phyloP scores from a whole-genome alignment of 306 rosid genomes.

The Phaseolus lunatus region DNA sequence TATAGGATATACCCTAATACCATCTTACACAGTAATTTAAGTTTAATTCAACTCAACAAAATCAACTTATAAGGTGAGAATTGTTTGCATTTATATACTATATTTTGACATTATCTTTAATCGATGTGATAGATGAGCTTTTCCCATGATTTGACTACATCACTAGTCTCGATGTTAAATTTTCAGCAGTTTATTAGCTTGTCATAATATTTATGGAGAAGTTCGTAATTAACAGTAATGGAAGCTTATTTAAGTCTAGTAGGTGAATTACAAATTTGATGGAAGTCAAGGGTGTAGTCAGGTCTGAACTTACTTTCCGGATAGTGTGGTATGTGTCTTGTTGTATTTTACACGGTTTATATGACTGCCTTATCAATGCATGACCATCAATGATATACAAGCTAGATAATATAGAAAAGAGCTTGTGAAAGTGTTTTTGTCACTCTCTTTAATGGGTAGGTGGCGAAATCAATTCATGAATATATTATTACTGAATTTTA shows the following conservation, averaged over 20 bases:
- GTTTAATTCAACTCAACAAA: no score
- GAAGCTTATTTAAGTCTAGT: conserved; percentile 39
- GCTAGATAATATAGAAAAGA: conserved; percentile 25
- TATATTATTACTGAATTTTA: conserved; percentile 21
- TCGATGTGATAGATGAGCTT: no score
- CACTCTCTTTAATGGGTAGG: neutral
- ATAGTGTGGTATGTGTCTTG: conserved; percentile 25
- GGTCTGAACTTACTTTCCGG: conserved; percentile 3
- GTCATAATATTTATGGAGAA: conserved; percentile 27
- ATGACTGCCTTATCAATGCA: conserved; percentile 16
- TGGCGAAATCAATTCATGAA: conserved; percentile 34
- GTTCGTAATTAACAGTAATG: conserved; percentile 30
- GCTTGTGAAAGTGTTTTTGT: conserved; percentile 21
- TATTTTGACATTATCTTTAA: no score
- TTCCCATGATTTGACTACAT: no score
- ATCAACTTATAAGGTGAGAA: no score
- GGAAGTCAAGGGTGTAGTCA: conserved; percentile 28
- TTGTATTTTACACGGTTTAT: conserved; percentile 4
- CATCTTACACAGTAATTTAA: no score
- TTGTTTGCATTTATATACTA: no score
- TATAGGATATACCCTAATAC: no score
- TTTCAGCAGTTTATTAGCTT: neutral
- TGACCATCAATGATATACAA: conserved; percentile 23
- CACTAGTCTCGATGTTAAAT: no score
- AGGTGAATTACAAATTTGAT: conserved; percentile 37